Evolutionary conservation across 768 basidiomycete species (phyloP).

Genomic region (Cystoderma amianthinum): DNA sequence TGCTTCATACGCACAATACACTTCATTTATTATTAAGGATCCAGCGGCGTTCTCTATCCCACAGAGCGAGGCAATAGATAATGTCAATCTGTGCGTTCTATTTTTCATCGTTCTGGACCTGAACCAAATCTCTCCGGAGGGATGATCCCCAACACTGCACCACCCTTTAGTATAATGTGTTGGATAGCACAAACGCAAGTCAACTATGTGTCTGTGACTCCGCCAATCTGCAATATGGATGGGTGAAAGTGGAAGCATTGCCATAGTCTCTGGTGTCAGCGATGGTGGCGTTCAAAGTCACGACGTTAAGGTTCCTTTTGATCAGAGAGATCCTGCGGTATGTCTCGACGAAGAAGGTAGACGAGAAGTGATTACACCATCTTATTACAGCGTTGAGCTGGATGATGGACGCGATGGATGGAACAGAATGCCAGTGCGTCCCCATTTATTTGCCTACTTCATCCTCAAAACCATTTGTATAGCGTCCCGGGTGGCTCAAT

Average conservation of each 20-base stretch:
- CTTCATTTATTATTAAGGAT: no score
- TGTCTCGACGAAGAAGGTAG: constrained; percentile 23
- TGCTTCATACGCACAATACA: no score
- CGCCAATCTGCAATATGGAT: constrained; percentile 80
- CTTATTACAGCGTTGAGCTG: constrained; percentile 52
- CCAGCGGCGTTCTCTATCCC: no score
- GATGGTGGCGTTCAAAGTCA: constrained; percentile 5
- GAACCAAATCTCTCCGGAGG: constrained; percentile 68
- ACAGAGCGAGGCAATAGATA: no score
- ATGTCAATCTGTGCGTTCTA: no score
- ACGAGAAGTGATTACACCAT: no score
- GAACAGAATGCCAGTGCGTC: constrained; percentile 58
- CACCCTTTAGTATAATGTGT: constrained; percentile 81
- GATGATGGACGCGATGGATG: constrained; percentile 43
- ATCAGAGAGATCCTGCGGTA: constrained; percentile 44
- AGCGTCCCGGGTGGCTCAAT: constrained; percentile 74
- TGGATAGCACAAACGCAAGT: no score
- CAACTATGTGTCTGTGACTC: constrained; percentile 74
- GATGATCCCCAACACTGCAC: constrained; percentile 70
- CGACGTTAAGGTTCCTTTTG: constrained; percentile 51
- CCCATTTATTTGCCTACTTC: no score
- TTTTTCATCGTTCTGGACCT: no score
- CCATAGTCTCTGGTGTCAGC: constrained; percentile 50
- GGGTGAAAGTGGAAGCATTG: no score
- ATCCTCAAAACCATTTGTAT: not conserved